These are phyloP conservation scores for Leccinellum albellum DNA, from an alignment of 768 basidiomycete species.

Conservation along the genomic window DNA sequence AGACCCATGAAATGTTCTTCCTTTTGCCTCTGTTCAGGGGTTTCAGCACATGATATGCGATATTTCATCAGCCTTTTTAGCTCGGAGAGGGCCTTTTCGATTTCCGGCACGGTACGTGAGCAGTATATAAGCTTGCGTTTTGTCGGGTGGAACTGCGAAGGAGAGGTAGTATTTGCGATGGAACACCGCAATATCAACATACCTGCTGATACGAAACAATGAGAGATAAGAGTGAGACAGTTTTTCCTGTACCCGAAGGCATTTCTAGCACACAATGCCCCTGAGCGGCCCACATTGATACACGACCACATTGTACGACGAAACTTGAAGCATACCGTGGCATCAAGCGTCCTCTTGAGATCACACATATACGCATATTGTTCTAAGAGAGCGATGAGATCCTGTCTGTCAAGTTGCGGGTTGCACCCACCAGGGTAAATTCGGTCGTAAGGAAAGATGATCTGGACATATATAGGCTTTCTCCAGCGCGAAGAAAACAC, in stretches of 20 bases:
- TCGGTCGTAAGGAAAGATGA: conserved; percentile 90
- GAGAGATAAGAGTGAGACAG: conserved; percentile 89
- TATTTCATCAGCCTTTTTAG: conserved; percentile 92
- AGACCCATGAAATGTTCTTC: conserved; percentile 83
- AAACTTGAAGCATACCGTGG: conserved; percentile 53
- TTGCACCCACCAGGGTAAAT: conserved; percentile 81
- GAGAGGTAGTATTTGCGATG: background rate
- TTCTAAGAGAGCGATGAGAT: conserved; percentile 45
- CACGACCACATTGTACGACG: background rate
- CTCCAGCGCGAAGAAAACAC: background rate
- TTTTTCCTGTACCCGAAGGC: conserved; percentile 99
- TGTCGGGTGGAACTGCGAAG: conserved; percentile 78
- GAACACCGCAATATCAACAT: conserved; percentile 21
- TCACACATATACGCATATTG: conserved; percentile 99
- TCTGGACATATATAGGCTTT: conserved; percentile 38
- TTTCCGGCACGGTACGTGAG: conserved; percentile 98
- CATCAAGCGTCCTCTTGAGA: conserved; percentile 93
- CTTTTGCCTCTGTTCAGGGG: conserved; percentile 68
- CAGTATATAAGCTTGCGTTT: conserved; percentile 96
- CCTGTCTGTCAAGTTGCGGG: background rate
- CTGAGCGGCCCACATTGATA: conserved; percentile 38
- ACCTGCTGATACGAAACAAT: conserved; percentile 98
- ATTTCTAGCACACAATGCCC: conserved; percentile 99
- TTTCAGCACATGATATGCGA: conserved; percentile 68
- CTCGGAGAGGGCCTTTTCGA: conserved; percentile 96